Base-by-base conservation (phyloP, 179 eudicot genomes). In the Dionaea muscipula region DNA sequence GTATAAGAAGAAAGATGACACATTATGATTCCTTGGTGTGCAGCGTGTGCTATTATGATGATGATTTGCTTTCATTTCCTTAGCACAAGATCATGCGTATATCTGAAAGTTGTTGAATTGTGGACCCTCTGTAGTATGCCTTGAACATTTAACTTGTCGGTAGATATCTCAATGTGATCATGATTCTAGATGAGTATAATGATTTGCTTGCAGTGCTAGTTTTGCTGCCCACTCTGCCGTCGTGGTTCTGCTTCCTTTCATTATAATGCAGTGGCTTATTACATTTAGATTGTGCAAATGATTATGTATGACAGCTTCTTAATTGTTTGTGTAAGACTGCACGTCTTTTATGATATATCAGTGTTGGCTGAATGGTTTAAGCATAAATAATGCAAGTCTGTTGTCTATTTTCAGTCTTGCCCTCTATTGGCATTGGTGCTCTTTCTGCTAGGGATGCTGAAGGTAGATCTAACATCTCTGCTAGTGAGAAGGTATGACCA, bases 361-460 rank as follows among this genome's bases (percentile, higher is more conserved):
- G n/a, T 56, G 17, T 26, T 33, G 3, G 47, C 47, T 17, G 6
- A 43, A 39, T 15, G 16, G 7, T 43, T 19, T 3, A 10, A 23
- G 36, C 27, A 26, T 47, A 59, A 38, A 43, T 51, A 45, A 28
- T 55, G 38, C 41, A 37, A n/a, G 66, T 46, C 56, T 8, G 6
- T 45, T 31, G 53, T 27, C 49, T 56, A 18, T 62, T 23, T 71
- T 25, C 81, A 91, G 94, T 80, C 47, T 69, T 91, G 68, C 94
- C 98, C 35, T 91, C 95, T 36, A 60, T 73, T 72, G 98, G 98
- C 38, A 68, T 82, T 59, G 90, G 88, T 35, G 89, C 95, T 63
- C 95, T 91, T 72, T 86, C 94, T 61, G 82, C 86, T 56, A 76
- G 98, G 79, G 95, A 91, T 59, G 86, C 94, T 57, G 98, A 91